phyloP scores from a whole-genome alignment of 164 flowering plant species.

The Warburgia ugandensis region DNA sequence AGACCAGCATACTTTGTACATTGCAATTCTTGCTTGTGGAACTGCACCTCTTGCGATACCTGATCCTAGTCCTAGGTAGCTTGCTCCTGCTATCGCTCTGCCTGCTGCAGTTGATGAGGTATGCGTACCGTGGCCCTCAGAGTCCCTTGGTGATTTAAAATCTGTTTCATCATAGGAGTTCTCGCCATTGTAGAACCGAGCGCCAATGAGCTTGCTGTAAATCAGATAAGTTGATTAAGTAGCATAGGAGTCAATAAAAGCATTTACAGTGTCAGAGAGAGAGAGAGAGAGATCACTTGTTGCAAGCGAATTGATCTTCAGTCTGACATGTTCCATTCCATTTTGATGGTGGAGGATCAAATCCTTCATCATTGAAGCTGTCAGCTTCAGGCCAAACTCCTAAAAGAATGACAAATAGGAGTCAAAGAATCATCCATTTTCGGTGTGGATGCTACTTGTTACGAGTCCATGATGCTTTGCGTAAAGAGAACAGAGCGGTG shows the following conservation, averaged over 20 bases:
- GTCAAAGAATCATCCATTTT: not conserved
- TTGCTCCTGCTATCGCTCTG: constrained; percentile 5
- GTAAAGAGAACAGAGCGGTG: no score
- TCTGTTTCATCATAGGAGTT: constrained; percentile 3
- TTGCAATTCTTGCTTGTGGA: constrained; percentile 13
- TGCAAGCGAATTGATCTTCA: constrained; percentile 39
- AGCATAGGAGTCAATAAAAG: not conserved
- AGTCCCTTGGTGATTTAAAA: constrained; percentile 16
- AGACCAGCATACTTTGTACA: constrained; percentile 21
- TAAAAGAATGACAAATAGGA: constrained; percentile 15
- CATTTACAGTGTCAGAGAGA: not conserved
- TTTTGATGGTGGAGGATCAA: constrained; percentile 58
- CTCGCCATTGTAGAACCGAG: constrained; percentile 19
- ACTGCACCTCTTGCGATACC: constrained; percentile 20
- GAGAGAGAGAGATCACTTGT: constrained; percentile 36
- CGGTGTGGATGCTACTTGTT: not conserved
- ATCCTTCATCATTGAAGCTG: constrained; percentile 42
- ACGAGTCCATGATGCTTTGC: not conserved
- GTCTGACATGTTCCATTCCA: constrained; percentile 57
- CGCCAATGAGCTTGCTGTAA: constrained; percentile 32
- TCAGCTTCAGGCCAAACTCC: constrained; percentile 60
- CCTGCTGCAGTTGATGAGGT: constrained; percentile 26
- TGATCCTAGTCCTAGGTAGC: constrained; percentile 12
- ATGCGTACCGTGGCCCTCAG: constrained; percentile 20
- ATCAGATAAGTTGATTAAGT: not conserved